Percentiles rank a stretch among this genome's conserved stretches.
phyloP scores from a whole-genome alignment of 768 basidiomycete genomes.

The Boletus rufocinnamomeus region DNA sequence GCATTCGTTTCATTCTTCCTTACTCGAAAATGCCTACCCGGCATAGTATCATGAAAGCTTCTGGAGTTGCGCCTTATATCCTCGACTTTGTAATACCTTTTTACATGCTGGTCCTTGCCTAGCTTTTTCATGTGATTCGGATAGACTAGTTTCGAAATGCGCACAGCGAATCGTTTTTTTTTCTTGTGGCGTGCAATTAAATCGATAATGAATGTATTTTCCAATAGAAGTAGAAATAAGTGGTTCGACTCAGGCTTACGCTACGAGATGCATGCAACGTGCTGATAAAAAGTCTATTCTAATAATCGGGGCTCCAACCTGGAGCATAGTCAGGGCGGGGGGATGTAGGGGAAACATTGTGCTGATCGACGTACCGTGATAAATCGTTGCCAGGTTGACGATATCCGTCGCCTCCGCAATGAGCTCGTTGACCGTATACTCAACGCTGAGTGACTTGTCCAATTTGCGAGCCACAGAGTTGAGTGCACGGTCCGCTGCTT shows the following conservation, averaged over 20 bases:
- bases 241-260: conserved; percentile 2
- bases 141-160: conserved; percentile 30
- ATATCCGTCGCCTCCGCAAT: conserved; percentile 85
- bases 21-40: conserved; percentile 17
- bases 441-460: conserved; percentile 81
- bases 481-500: conserved; percentile 89
- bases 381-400: conserved; percentile 78
- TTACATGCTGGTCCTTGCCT: conserved; percentile 19
- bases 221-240: conserved; percentile 9
- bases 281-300: conserved; percentile 4
- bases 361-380: conserved; percentile 51
- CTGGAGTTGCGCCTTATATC: conserved; percentile 29
- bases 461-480: conserved; percentile 80
- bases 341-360: neutral
- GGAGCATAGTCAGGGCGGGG: conserved; percentile 3
- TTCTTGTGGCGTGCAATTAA: conserved; percentile 12
- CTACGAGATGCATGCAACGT: neutral
- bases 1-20: conserved; percentile 18
- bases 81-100: conserved; percentile 36
- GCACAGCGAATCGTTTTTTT: conserved; percentile 9
- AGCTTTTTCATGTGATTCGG: conserved; percentile 16
- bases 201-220: conserved; percentile 15
- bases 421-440: conserved; percentile 91
- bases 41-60: conserved; percentile 12
- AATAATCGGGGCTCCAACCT: conserved; percentile 50